Conservation (phyloP, 179 eudicot species). For the Silene coronaria region DNA sequence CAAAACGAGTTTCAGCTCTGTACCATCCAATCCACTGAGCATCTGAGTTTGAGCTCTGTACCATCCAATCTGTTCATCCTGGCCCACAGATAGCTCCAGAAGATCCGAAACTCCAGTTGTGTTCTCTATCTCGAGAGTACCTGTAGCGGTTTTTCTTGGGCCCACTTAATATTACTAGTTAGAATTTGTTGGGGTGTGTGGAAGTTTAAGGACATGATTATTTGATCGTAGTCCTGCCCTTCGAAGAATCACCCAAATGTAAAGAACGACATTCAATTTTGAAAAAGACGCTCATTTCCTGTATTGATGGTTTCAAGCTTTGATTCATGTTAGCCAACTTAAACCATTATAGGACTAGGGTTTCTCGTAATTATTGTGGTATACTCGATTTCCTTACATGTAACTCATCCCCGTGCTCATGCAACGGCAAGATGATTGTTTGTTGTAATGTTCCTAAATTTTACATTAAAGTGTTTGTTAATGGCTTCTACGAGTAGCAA, state of each 20-base stretch:
- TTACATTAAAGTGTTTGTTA: too few species aligned
- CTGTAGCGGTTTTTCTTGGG: background rate
- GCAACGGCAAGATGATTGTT: too few species aligned
- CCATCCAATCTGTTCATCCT: background rate
- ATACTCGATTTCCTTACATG: too few species aligned
- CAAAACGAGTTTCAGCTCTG: conserved; percentile 67
- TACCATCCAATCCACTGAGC: conserved; percentile 63
- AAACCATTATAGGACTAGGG: too few species aligned
- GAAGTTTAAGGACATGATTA: background rate
- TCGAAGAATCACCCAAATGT: background rate
- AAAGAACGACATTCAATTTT: background rate
- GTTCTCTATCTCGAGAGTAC: conserved; percentile 4
- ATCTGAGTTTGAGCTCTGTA: background rate
- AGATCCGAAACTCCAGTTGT: background rate
- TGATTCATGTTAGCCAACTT: too few species aligned
- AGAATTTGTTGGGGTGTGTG: background rate
- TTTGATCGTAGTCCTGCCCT: background rate
- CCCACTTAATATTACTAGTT: background rate
- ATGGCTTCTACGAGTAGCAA: too few species aligned
- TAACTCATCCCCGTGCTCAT: too few species aligned
- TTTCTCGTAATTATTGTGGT: too few species aligned
- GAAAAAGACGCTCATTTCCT: too few species aligned
- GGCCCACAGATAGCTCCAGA: background rate
- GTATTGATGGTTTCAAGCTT: too few species aligned
- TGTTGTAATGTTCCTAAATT: too few species aligned